Evolutionary conservation across 2,329 filamentous ascomycete species (phyloP).

Genomic region (Penicillium palitans): DNA sequence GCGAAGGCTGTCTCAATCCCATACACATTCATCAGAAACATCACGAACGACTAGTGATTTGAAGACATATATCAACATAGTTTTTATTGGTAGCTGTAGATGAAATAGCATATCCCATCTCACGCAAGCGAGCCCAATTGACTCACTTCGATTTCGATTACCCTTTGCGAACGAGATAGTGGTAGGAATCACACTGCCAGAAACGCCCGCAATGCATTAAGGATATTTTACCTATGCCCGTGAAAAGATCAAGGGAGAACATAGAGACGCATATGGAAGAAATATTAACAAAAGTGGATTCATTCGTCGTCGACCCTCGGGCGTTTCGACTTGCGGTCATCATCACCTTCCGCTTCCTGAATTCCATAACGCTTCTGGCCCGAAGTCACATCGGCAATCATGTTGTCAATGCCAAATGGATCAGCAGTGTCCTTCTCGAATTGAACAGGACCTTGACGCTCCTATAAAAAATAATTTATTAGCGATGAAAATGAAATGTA

Average conservation of each 20-base stretch:
- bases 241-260: constrained; percentile 10
- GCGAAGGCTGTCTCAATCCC: not conserved
- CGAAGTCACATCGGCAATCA: constrained; percentile 75
- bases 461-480: constrained; percentile 45
- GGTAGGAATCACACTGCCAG: constrained; percentile 16
- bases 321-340: constrained; percentile 59
- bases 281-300: constrained; percentile 10
- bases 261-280: constrained; percentile 17
- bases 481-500: not conserved
- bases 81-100: constrained; percentile 1
- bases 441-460: constrained; percentile 86
- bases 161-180: constrained; percentile 9
- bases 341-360: constrained; percentile 39
- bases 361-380: constrained; percentile 49
- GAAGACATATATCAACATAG: not conserved
- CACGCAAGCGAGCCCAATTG: not conserved
- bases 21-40: not conserved
- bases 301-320: constrained; percentile 73
- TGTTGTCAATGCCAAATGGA: constrained; percentile 92
- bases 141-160: not conserved
- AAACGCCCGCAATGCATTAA: constrained; percentile 36
- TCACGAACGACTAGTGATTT: not conserved
- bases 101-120: not conserved
- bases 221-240: constrained; percentile 9
- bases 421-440: constrained; percentile 89